Evolutionary conservation across 345 rosid species (phyloP).

Genomic region (Ailanthus altissimus): DNA sequence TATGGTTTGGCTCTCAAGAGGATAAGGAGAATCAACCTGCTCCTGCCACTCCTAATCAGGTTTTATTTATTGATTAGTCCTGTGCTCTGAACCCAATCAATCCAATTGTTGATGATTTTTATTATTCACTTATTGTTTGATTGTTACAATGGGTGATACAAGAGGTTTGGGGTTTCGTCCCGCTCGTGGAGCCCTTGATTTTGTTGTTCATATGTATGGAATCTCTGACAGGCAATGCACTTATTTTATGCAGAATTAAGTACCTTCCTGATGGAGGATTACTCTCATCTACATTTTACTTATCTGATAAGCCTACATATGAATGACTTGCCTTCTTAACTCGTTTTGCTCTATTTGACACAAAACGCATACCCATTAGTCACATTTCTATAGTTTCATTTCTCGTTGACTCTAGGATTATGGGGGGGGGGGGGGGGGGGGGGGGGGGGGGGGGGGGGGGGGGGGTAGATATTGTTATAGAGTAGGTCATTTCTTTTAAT

Average conservation of each 20-base stretch:
- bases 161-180: too few species aligned
- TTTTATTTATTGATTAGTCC: constrained; percentile 17
- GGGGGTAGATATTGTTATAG: not conserved
- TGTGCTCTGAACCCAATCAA: not conserved
- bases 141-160: too few species aligned
- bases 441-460: too few species aligned
- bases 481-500: not conserved
- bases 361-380: too few species aligned
- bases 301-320: not conserved
- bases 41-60: constrained; percentile 80
- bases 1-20: constrained; percentile 75
- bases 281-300: not conserved
- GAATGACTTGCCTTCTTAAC: not conserved
- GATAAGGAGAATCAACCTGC: constrained; percentile 55
- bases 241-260: too few species aligned
- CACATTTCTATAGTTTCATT: too few species aligned
- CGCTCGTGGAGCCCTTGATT: not conserved
- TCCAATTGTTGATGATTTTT: not conserved
- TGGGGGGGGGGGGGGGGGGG: too few species aligned
- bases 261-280: not conserved
- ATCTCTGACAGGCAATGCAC: not conserved
- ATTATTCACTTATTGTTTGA: not conserved
- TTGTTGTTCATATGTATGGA: not conserved
- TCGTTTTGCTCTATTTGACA: not conserved
- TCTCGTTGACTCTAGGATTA: not conserved